Evolutionary conservation across 805 yeast genomes (phyloP).

Genomic region (Torulaspora quercuum): DNA sequence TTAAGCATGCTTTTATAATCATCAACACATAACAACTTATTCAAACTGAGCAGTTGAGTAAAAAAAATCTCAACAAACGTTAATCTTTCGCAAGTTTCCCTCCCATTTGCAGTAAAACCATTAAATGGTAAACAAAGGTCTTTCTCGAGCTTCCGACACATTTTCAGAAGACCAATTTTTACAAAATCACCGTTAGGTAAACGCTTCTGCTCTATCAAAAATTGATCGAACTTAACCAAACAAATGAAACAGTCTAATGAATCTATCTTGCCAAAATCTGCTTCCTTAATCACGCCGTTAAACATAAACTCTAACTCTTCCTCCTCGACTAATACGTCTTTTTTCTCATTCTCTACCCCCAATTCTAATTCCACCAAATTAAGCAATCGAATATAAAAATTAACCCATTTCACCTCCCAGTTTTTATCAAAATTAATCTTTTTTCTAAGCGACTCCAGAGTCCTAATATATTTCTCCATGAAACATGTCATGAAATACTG

Average conservation of each 20-base stretch:
- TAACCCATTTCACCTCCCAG: constrained; percentile 26
- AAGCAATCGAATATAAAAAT: constrained; percentile 21
- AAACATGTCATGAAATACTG: constrained; percentile 17
- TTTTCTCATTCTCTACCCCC: background rate
- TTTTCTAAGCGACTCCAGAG: constrained; percentile 20
- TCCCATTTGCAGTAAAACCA: background rate
- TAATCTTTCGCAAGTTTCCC: constrained; percentile 5
- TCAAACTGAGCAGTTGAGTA: constrained; percentile 17
- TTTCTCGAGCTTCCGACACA: constrained; percentile 5
- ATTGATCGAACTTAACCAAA: constrained; percentile 15
- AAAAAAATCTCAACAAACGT: constrained; percentile 16
- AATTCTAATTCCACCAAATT: constrained; percentile 16
- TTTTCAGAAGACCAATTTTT: background rate
- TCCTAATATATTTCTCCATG: constrained; percentile 20
- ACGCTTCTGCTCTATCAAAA: constrained; percentile 8
- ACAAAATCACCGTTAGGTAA: constrained; percentile 6
- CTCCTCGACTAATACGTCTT: constrained; percentile 6
- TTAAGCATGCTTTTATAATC: constrained; percentile 4
- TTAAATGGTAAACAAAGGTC: too few relatives aligned
- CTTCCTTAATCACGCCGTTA: constrained; percentile 1
- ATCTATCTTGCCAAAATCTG: background rate
- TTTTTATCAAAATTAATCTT: constrained; percentile 25
- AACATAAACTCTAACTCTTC: constrained; percentile 9
- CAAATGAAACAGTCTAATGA: constrained; percentile 13
- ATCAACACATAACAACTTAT: constrained; percentile 11